A percentile compares a stretch with the other conserved stretches of the same genome.
Conservation (phyloP, 345 rosid genomes). For the Camelina hispida region DNA sequence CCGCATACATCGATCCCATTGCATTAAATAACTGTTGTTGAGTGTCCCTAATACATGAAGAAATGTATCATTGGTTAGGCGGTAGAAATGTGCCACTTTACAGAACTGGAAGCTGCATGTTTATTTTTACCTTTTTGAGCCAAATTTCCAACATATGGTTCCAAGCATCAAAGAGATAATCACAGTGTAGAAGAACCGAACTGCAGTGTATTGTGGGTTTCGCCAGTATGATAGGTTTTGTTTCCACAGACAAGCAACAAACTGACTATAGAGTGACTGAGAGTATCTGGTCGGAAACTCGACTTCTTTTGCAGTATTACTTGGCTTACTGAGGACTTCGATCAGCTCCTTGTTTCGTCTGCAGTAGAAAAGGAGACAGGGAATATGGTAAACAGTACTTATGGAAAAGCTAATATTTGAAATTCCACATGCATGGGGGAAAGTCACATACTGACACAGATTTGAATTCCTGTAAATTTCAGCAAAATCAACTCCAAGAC, state of each 20-base stretch:
- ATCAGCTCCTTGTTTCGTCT: conserved; percentile 77
- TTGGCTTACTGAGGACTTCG: conserved; percentile 80
- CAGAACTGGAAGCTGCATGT: neutral
- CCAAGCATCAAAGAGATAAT: conserved; percentile 96
- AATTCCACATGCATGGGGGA: neutral
- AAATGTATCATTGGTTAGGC: neutral
- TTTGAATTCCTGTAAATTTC: conserved; percentile 76
- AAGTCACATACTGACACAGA: conserved; percentile 68
- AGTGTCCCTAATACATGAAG: conserved; percentile 55
- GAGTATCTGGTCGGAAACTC: conserved; percentile 85
- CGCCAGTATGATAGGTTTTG: conserved; percentile 97
- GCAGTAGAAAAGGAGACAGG: conserved; percentile 37
- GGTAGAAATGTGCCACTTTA: neutral
- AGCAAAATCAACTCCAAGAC: conserved; percentile 84
- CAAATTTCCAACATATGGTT: conserved; percentile 95
- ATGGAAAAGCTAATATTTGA: neutral
- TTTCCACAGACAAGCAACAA: conserved; percentile 94
- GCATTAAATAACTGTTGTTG: conserved; percentile 88
- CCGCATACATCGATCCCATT: conserved; percentile 95
- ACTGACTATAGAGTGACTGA: conserved; percentile 73
- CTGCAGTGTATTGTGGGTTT: conserved; percentile 95
- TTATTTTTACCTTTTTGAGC: conserved; percentile 66
- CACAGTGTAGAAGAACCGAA: conserved; percentile 93
- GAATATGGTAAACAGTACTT: conserved; percentile 27
- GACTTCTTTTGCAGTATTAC: conserved; percentile 61